Evolutionary conservation across 2,329 filamentous ascomycete genomes (phyloP).

Genomic region (Xylaria multiplex): DNA sequence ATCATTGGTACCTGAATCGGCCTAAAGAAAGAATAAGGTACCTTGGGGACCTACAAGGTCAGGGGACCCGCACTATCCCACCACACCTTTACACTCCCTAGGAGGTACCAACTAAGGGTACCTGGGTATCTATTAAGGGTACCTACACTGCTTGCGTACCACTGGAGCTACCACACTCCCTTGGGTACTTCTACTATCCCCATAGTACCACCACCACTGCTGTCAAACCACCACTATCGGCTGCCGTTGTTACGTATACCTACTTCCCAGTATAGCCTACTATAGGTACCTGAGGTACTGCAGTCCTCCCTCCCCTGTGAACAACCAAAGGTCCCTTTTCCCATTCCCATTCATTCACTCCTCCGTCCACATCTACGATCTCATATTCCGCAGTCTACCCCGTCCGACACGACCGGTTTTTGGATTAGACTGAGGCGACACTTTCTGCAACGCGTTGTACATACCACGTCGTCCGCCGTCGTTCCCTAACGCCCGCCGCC

Average conservation of each 20-base stretch:
- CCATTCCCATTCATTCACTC: conserved; percentile 11
- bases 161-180: conserved; percentile 5
- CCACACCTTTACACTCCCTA: conserved; percentile 9
- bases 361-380: conserved; percentile 24
- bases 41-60: conserved; percentile 21
- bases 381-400: conserved; percentile 12
- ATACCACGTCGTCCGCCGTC: conserved; percentile 5
- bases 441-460: conserved; percentile 7
- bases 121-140: too few species aligned
- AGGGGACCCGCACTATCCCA: conserved; percentile 30
- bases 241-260: conserved; percentile 6
- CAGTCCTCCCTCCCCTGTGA: conserved; percentile 19
- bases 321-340: conserved; percentile 24
- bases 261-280: neutral
- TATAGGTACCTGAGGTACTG: conserved; percentile 12
- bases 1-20: conserved; percentile 35
- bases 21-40: conserved; percentile 31
- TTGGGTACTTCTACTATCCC: too few species aligned
- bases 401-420: conserved; percentile 20
- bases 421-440: conserved; percentile 13
- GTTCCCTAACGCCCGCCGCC: conserved; percentile 15
- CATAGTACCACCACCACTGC: neutral
- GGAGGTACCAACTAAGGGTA: too few species aligned
- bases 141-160: neutral
- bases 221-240: conserved; percentile 1